phyloP scores from a whole-genome alignment of 2,329 filamentous ascomycete genomes.

The Sclerotinia spermophila region DNA sequence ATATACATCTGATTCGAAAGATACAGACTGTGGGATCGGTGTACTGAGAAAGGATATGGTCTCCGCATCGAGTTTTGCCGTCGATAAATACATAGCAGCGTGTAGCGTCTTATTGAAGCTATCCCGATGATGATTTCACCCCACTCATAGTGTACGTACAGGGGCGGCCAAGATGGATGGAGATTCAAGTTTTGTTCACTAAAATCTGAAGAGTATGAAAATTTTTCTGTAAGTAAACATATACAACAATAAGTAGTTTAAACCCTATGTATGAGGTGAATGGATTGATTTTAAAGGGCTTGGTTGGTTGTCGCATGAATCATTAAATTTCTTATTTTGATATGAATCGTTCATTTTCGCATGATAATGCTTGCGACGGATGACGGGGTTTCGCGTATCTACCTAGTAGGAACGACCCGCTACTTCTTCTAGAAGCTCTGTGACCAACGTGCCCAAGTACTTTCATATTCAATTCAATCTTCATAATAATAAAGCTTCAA shows the following conservation, averaged over 20 bases:
- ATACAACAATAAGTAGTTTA: not conserved
- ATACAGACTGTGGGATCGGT: not conserved
- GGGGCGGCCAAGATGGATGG: constrained; percentile 13
- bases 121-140: constrained; percentile 23
- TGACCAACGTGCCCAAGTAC: not conserved
- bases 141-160: constrained; percentile 23
- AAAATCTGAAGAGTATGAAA: not conserved
- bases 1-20: constrained; percentile 6
- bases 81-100: constrained; percentile 35
- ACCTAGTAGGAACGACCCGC: not conserved
- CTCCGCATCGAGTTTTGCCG: constrained; percentile 23
- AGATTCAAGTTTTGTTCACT: not conserved
- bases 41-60: constrained; percentile 22
- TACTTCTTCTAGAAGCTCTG: not conserved
- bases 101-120: constrained; percentile 22
- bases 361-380: not conserved
- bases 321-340: not conserved
- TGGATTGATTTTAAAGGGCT: not conserved
- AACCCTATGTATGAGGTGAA: not conserved
- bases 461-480: not conserved
- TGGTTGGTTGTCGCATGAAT: constrained; percentile 11
- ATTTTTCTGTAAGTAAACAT: not conserved
- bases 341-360: not conserved
- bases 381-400: constrained; percentile 4
- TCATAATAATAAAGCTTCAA: not conserved